These are phyloP conservation scores for Apiospora rasikravindrae DNA, from an alignment of 2,329 filamentous ascomycete species.

Conservation along the genomic window DNA sequence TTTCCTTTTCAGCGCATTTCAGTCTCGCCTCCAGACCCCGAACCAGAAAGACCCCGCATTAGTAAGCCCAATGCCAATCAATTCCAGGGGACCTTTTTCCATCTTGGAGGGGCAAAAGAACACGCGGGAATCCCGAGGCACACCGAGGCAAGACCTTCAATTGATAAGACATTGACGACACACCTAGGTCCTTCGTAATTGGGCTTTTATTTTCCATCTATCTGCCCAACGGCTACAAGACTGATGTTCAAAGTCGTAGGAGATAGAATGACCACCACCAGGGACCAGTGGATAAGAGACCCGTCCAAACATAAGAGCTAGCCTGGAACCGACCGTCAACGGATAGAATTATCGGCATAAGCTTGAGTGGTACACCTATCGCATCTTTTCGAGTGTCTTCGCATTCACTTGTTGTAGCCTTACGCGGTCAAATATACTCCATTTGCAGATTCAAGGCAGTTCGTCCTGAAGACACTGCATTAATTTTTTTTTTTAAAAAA, in stretches of 20 bases:
- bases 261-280: not conserved
- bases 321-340: not conserved
- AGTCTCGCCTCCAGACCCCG: not conserved
- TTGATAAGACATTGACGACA: not conserved
- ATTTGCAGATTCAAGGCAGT: too few relatives aligned
- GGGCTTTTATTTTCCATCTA: not conserved
- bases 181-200: not conserved
- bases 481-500: too few relatives aligned
- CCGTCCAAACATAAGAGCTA: not conserved
- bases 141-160: not conserved
- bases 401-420: too few relatives aligned
- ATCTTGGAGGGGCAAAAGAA: not conserved
- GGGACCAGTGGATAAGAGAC: not conserved
- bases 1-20: not conserved
- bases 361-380: too few relatives aligned
- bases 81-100: not conserved
- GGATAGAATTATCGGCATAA: too few relatives aligned
- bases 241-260: not conserved
- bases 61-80: not conserved
- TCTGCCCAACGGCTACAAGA: not conserved
- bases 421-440: too few relatives aligned
- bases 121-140: not conserved
- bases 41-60: slow-evolving; percentile 15
- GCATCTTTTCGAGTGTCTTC: too few relatives aligned
- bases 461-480: too few relatives aligned